phyloP scores from a whole-genome alignment of 1,284 basidiomycete genomes.

The Sparassis latifolia region DNA sequence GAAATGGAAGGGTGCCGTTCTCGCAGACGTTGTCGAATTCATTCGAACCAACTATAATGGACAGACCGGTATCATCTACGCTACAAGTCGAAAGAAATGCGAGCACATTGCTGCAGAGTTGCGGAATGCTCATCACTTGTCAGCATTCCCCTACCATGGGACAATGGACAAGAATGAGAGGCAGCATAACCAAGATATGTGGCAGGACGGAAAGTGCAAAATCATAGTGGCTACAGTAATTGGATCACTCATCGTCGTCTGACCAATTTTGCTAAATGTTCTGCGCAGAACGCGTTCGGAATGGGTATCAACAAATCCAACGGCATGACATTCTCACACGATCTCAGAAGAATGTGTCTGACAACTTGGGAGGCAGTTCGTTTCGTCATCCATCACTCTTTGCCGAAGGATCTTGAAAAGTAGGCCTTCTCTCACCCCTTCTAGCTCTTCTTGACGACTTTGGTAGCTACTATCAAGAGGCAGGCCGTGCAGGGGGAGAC shows the following conservation, averaged over 20 bases:
- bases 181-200: conserved; percentile 58
- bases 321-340: conserved; percentile 31
- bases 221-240: conserved; percentile 88
- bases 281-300: conserved; percentile 68
- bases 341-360: no score
- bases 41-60: conserved; percentile 55
- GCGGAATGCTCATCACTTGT: conserved; percentile 48
- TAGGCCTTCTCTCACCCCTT: no score
- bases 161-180: conserved; percentile 65
- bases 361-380: conserved; percentile 40
- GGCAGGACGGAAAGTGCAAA: conserved; percentile 69
- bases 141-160: conserved; percentile 85
- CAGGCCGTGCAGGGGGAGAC: conserved; percentile 80
- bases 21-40: conserved; percentile 62
- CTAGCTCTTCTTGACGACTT: no score
- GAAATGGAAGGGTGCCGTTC: conserved; percentile 44
- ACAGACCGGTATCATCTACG: conserved; percentile 88
- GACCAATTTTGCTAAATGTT: background rate
- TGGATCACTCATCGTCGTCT: no score
- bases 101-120: conserved; percentile 74
- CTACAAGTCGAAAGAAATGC: conserved; percentile 64
- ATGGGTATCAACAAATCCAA: conserved; percentile 97
- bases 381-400: conserved; percentile 71
- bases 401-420: conserved; percentile 38
- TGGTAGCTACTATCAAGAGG: conserved; percentile 50